Evolutionary conservation across 2,329 filamentous ascomycete genomes (phyloP).

Genomic region (Aspergillus terreus): DNA sequence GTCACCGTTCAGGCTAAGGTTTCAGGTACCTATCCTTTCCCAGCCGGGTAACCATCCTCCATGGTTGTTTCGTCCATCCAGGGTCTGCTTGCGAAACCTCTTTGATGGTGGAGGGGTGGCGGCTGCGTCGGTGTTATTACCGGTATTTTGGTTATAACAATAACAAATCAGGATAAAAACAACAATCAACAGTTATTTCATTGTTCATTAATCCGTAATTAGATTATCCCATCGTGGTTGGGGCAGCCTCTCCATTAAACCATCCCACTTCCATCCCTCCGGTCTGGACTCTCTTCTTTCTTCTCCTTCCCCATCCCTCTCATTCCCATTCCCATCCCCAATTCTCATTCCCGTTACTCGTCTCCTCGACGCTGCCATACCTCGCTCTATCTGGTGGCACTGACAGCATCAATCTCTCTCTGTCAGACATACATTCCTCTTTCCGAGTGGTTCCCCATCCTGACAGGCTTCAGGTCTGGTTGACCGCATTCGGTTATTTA

Average conservation of each 20-base stretch:
- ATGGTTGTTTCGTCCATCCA: too few species aligned
- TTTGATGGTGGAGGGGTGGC: too few species aligned
- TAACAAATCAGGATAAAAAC: too few species aligned
- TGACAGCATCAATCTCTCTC: background rate
- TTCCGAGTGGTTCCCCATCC: background rate
- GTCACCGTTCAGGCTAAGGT: conserved; percentile 19
- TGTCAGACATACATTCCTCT: background rate
- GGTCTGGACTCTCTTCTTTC: background rate
- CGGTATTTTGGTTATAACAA: too few species aligned
- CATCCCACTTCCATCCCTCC: too few species aligned
- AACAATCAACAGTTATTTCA: too few species aligned
- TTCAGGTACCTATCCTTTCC: conserved; percentile 2
- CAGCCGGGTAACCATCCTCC: background rate
- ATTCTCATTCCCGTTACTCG: background rate
- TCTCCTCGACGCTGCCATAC: background rate
- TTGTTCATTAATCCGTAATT: too few species aligned
- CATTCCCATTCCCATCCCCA: background rate
- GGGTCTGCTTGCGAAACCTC: too few species aligned
- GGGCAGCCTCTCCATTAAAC: too few species aligned
- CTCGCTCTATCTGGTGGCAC: background rate
- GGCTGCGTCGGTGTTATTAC: too few species aligned
- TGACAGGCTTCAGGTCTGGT: background rate
- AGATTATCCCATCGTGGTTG: too few species aligned
- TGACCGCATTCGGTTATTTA: background rate
- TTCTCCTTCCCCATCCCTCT: background rate